phyloP scores from a whole-genome alignment of 257 asterid species.

The Craterostigma plantagineum region DNA sequence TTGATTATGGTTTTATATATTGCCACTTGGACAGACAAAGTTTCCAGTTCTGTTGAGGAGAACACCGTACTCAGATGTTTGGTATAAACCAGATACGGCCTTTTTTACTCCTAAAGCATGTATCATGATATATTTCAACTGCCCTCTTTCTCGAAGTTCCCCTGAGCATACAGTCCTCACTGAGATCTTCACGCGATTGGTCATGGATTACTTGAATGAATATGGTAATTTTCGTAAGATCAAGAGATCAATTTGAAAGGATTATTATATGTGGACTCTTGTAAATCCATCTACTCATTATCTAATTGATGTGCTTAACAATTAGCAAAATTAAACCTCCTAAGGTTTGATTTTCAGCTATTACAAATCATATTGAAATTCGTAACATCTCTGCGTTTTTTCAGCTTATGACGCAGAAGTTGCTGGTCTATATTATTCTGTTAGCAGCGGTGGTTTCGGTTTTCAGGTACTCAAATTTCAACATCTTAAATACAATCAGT shows the following conservation, averaged over 20 bases:
- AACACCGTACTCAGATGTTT: slow-evolving; percentile 68
- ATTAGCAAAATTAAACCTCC: no score
- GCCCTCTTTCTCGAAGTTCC: slow-evolving; percentile 70
- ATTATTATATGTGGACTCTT: no score
- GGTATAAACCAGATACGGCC: slow-evolving; percentile 85
- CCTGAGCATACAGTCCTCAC: slow-evolving; percentile 82
- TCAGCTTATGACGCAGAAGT: slow-evolving; percentile 94
- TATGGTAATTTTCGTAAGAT: slow-evolving; percentile 39
- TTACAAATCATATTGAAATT: no score
- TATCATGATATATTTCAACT: slow-evolving; percentile 71
- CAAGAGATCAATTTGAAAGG: slow-evolving; percentile 1
- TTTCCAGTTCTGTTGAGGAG: slow-evolving; percentile 58
- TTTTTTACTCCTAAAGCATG: slow-evolving; percentile 84
- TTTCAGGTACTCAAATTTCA: slow-evolving; percentile 50
- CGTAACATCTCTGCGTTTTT: neutral
- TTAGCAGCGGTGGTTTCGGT: slow-evolving; percentile 47
- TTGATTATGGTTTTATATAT: slow-evolving; percentile 4
- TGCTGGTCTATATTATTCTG: slow-evolving; percentile 84
- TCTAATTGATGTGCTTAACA: no score
- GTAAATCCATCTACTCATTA: no score
- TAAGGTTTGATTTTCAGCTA: no score
- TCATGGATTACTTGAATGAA: slow-evolving; percentile 95
- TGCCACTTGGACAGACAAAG: slow-evolving; percentile 32
- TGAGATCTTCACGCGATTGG: slow-evolving; percentile 61
- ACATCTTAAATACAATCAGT: no score